Percentiles rank a stretch among this genome's conserved stretches.
Evolutionary conservation across 2,329 filamentous ascomycete genomes (phyloP).

Genomic region (Botrytis cinerea): DNA sequence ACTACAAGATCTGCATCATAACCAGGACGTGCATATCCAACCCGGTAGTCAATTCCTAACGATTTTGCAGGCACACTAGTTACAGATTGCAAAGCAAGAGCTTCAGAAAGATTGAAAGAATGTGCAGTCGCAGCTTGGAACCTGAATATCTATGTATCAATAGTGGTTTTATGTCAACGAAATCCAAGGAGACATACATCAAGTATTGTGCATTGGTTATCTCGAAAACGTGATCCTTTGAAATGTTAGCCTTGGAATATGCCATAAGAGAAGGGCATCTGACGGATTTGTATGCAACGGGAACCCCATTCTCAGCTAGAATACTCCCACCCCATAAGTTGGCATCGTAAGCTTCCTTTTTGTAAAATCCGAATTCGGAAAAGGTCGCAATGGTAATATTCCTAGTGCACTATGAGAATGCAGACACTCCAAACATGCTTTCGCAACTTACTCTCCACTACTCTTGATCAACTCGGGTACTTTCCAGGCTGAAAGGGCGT

Average conservation of each 20-base stretch:
- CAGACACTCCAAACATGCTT: background rate
- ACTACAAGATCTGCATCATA: conserved; percentile 54
- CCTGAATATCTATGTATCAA: conserved; percentile 27
- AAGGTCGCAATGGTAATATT: conserved; percentile 50
- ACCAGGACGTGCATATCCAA: conserved; percentile 48
- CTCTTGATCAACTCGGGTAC: conserved; percentile 46
- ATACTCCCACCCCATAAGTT: conserved; percentile 47
- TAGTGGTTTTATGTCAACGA: background rate
- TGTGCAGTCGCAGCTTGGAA: conserved; percentile 47
- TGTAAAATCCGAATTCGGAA: conserved; percentile 47
- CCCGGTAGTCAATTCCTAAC: conserved; percentile 47
- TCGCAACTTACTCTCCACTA: conserved; percentile 43
- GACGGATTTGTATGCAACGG: conserved; percentile 48
- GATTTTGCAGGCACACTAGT: conserved; percentile 50
- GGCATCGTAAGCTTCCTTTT: conserved; percentile 47
- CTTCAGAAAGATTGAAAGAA: conserved; percentile 46
- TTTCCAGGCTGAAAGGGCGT: conserved; percentile 46
- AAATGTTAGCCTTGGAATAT: conserved; percentile 9
- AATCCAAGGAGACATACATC: conserved; percentile 34
- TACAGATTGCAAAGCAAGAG: conserved; percentile 48
- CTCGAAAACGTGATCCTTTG: conserved; percentile 43
- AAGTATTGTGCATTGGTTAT: conserved; percentile 47
- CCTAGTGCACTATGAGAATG: conserved; percentile 28
- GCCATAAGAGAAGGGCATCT: background rate
- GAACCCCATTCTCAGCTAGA: conserved; percentile 45